Percentiles rank a stretch among this genome's conserved stretches.
Conservation (phyloP, 495 filamentous ascomycete species). For the Amphirosellinia nigrospora region DNA sequence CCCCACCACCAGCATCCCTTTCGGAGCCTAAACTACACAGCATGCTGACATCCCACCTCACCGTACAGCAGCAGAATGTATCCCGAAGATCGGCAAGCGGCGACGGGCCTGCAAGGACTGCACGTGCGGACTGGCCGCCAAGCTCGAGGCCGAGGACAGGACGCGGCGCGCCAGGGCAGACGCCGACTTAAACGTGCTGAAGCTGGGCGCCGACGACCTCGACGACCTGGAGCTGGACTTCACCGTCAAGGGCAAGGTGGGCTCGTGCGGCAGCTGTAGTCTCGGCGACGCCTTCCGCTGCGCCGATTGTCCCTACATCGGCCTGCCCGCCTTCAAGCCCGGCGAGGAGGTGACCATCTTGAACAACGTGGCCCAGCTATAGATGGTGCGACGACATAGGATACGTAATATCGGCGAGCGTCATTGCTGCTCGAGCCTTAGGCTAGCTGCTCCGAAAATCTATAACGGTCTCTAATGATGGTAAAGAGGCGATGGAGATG, state of each 20-base stretch:
- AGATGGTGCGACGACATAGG: constrained; percentile 27
- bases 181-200: constrained; percentile 60
- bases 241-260: constrained; percentile 92
- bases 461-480: not conserved
- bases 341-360: constrained; percentile 90
- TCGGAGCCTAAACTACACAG: not conserved
- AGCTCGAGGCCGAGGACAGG: constrained; percentile 80
- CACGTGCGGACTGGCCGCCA: constrained; percentile 85
- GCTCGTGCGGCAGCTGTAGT: constrained; percentile 90
- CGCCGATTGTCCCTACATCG: constrained; percentile 86
- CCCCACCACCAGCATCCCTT: not conserved
- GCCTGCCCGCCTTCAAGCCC: constrained; percentile 92
- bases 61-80: constrained; percentile 75
- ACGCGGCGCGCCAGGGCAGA: constrained; percentile 67
- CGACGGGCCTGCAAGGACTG: constrained; percentile 97
- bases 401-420: not conserved
- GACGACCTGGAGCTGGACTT: constrained; percentile 92
- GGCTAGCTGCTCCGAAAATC: not conserved
- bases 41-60: constrained; percentile 23
- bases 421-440: too few species aligned
- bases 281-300: constrained; percentile 89
- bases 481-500: not conserved
- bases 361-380: constrained; percentile 88
- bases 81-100: constrained; percentile 81
- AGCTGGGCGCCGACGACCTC: constrained; percentile 79